These are phyloP conservation scores for Coccomyxa sp. DNA, from an alignment of 139 green algal species.

Conservation along the genomic window DNA sequence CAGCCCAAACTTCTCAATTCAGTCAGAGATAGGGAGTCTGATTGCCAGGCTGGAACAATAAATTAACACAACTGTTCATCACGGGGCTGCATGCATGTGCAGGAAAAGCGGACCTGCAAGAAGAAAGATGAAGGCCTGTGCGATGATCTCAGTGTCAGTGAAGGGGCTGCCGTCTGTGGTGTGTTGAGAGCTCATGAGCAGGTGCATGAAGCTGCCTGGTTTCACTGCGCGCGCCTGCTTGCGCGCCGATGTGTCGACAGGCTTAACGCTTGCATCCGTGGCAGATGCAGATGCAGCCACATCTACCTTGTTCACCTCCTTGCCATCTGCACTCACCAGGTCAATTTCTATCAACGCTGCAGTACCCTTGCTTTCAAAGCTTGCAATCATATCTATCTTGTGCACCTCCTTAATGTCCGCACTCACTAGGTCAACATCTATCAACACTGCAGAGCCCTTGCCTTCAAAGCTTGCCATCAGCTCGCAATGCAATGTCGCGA, in stretches of 20 bases:
- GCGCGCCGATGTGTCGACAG: neutral
- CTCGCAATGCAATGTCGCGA: no score
- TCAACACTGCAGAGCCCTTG: no score
- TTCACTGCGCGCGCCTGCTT: slow-evolving; percentile 7
- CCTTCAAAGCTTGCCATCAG: no score
- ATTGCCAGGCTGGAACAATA: neutral
- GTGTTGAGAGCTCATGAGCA: neutral
- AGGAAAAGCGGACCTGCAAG: neutral
- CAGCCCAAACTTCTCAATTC: neutral
- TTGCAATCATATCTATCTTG: neutral
- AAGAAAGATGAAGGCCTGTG: slow-evolving; percentile 1
- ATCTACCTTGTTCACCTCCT: neutral
- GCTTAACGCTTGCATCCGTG: neutral
- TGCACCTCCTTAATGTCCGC: no score
- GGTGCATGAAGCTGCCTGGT: slow-evolving; percentile 7
- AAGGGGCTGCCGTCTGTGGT: slow-evolving; percentile 1
- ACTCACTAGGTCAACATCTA: no score
- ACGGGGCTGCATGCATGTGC: neutral
- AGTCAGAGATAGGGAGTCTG: neutral
- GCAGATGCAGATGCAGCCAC: neutral
- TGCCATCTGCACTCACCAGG: no score
- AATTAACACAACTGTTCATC: neutral
- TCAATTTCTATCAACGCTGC: no score
- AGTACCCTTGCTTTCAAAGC: no score
- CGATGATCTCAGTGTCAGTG: neutral